Percentiles rank a stretch among this genome's conserved stretches.
These are phyloP conservation scores for Fraxinus platypoda DNA, from an alignment of 305 asterid species.

Conservation along the genomic window DNA sequence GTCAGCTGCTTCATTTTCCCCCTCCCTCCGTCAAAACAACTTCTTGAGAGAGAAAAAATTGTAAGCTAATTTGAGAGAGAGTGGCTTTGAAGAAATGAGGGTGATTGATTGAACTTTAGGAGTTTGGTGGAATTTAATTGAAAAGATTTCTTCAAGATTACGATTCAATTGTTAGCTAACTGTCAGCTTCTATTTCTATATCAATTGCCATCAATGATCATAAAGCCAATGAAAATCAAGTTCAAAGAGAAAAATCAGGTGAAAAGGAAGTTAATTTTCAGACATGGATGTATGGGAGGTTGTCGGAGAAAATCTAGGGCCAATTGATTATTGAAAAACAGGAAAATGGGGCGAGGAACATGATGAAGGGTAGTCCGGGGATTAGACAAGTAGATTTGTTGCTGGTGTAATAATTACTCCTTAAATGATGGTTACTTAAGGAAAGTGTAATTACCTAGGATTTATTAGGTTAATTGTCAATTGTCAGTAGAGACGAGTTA, in stretches of 20 bases:
- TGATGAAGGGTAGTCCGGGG: conserved; percentile 25
- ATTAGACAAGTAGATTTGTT: background rate
- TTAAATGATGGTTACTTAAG: conserved; percentile 12
- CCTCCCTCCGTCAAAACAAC: conserved; percentile 21
- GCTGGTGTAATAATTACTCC: conserved; percentile 2
- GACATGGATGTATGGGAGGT: conserved; percentile 24
- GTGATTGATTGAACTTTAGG: conserved; percentile 8
- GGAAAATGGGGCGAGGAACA: background rate
- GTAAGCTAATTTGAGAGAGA: background rate
- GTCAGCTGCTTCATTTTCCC: conserved; percentile 53
- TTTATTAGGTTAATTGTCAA: conserved; percentile 37
- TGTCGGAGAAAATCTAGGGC: conserved; percentile 31
- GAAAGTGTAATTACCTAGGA: conserved; percentile 16
- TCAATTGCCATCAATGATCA: background rate
- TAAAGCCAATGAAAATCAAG: conserved; percentile 22
- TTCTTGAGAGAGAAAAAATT: conserved; percentile 10
- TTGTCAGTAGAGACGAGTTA: conserved; percentile 26
- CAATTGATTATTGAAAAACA: conserved; percentile 10
- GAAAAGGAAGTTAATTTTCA: conserved; percentile 3
- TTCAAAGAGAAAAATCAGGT: background rate
- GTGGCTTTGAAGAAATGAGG: conserved; percentile 44
- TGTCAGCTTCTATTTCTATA: conserved; percentile 28
- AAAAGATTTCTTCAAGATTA: conserved; percentile 38
- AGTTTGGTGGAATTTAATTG: conserved; percentile 30
- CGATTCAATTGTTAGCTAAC: conserved; percentile 43